Conservation (phyloP, 192 early-diverging fungal genomes). For the Backusella sp. region DNA sequence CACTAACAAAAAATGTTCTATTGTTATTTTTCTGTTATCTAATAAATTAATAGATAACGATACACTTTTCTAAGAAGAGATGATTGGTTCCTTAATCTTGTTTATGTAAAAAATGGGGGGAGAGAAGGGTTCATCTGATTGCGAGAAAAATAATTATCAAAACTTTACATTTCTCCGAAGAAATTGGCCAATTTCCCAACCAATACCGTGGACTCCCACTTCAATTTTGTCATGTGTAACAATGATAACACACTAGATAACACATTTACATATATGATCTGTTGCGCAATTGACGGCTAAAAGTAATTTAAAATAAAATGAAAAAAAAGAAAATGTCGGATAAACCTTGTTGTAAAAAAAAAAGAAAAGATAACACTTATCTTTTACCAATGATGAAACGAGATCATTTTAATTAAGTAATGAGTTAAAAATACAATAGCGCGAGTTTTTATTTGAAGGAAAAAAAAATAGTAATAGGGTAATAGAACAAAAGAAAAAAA, state of each 20-base stretch:
- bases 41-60: conserved; percentile 10
- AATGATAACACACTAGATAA: neutral
- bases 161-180: neutral
- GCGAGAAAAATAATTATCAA: neutral
- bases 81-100: neutral
- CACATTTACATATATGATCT: neutral
- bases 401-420: neutral
- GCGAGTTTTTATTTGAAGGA: neutral
- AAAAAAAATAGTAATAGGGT: neutral
- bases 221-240: neutral
- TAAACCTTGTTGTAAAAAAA: neutral
- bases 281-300: conserved; percentile 5
- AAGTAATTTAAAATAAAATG: conserved; percentile 5
- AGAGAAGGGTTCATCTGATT: neutral
- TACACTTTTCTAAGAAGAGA: neutral
- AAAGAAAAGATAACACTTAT: neutral
- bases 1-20: neutral
- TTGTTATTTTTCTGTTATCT: neutral
- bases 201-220: neutral
- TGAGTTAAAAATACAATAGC: conserved; percentile 9
- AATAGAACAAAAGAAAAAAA: conserved; percentile 8
- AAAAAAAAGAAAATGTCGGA: neutral
- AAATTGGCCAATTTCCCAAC: neutral
- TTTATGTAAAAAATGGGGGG: conserved; percentile 1
- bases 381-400: conserved; percentile 5